Conservation (phyloP, 495 filamentous ascomycete genomes). For the Neurospora sp. region DNA sequence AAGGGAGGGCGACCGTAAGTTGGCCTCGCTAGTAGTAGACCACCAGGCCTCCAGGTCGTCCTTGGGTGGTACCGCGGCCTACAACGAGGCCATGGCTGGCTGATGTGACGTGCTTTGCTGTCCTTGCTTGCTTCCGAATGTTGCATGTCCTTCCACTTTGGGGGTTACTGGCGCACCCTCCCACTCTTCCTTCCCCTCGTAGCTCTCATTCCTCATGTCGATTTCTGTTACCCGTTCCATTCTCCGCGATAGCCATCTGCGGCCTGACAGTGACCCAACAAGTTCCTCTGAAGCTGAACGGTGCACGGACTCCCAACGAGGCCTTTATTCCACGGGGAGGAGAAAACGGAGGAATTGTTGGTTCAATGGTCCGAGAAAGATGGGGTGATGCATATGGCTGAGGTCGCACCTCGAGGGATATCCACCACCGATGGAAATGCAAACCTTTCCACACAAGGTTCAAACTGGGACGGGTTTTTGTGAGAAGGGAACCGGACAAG, state of each 20-base stretch:
- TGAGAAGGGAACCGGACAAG: not conserved
- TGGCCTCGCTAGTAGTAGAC: not conserved
- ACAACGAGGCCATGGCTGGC: not conserved
- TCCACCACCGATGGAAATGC: not conserved
- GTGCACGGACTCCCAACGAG: slow-evolving; percentile 1
- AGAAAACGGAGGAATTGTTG: not conserved
- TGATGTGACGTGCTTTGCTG: slow-evolving; percentile 14
- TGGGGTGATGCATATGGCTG: not conserved
- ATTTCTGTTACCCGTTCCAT: slow-evolving; percentile 10
- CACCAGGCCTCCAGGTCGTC: not conserved
- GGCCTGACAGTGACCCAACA: slow-evolving; percentile 9
- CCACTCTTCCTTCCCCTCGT: slow-evolving; percentile 3
- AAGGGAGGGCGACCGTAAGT: not conserved
- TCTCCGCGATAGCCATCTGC: slow-evolving; percentile 19
- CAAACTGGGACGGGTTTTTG: not conserved
- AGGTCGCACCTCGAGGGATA: not conserved
- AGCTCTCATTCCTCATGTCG: slow-evolving; percentile 5
- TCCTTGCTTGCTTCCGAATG: slow-evolving; percentile 5
- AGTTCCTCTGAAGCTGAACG: not conserved
- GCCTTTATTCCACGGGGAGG: not conserved
- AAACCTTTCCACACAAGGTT: not conserved
- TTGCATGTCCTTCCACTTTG: slow-evolving; percentile 1
- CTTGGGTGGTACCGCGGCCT: not conserved
- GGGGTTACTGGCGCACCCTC: slow-evolving; percentile 4
- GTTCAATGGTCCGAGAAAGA: not conserved